A percentile compares a stretch with the other conserved stretches of the same genome.
These are phyloP conservation scores for Zalaria obscura DNA, from an alignment of 2,329 filamentous ascomycete species.

Conservation along the genomic window DNA sequence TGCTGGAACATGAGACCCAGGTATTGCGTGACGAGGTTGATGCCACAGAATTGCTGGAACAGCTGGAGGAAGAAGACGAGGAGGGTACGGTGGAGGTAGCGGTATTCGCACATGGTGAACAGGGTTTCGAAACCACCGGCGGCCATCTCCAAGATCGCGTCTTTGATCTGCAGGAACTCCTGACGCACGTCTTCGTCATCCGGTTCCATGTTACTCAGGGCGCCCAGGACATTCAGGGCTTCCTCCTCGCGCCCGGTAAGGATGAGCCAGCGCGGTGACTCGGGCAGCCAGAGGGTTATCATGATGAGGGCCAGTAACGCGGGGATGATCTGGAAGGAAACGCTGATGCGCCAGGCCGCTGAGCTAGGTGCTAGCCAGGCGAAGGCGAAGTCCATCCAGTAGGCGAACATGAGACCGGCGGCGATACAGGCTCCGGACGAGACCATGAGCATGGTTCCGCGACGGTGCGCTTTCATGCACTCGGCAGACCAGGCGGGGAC, in stretches of 20 bases:
- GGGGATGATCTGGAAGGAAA: slow-evolving; percentile 16
- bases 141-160: slow-evolving; percentile 21
- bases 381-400: slow-evolving; percentile 22
- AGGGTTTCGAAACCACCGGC: slow-evolving; percentile 14
- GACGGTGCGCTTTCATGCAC: slow-evolving; percentile 29
- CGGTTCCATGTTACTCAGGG: slow-evolving; percentile 20
- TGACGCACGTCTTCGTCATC: slow-evolving; percentile 16
- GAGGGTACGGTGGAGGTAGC: slow-evolving; percentile 28
- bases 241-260: slow-evolving; percentile 19
- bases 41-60: slow-evolving; percentile 28
- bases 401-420: slow-evolving; percentile 28
- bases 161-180: slow-evolving; percentile 17
- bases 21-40: slow-evolving; percentile 27
- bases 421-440: slow-evolving; percentile 32
- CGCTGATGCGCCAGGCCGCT: slow-evolving; percentile 16
- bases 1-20: slow-evolving; percentile 27
- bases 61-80: slow-evolving; percentile 30
- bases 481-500: slow-evolving; percentile 34
- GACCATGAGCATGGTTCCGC: slow-evolving; percentile 33
- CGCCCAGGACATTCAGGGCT: slow-evolving; percentile 17
- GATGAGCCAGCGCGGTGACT: slow-evolving; percentile 21
- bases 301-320: slow-evolving; percentile 11
- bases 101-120: slow-evolving; percentile 24
- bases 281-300: slow-evolving; percentile 12
- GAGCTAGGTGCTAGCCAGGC: slow-evolving; percentile 14